Conservation (phyloP, 257 asterid species). For the Penstemon eatonii region DNA sequence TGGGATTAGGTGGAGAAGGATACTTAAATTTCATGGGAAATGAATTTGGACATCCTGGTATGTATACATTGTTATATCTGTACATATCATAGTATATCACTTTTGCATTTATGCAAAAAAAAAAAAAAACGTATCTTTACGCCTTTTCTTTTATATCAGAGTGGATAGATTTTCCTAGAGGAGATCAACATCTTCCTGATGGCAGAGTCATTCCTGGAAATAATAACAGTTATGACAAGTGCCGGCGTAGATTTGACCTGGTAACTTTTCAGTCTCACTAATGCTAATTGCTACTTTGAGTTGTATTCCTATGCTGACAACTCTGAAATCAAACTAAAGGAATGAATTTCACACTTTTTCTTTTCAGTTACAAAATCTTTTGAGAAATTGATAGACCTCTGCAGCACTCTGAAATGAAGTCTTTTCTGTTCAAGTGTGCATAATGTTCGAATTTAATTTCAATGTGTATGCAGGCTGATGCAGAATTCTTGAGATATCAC, state of each 20-base stretch:
- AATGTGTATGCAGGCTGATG: slow-evolving; percentile 76
- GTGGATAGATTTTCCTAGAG: slow-evolving; percentile 99
- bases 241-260: slow-evolving; percentile 97
- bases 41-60: slow-evolving; percentile 99
- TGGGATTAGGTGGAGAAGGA: slow-evolving; percentile 99
- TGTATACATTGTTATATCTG: slow-evolving; percentile 20
- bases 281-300: slow-evolving; percentile 4
- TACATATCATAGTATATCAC: slow-evolving; percentile 13
- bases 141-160: slow-evolving; percentile 46
- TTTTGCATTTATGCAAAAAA: background rate
- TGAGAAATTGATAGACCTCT: background rate
- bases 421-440: background rate
- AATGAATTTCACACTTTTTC: slow-evolving; percentile 4
- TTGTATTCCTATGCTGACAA: slow-evolving; percentile 1
- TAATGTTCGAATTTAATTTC: slow-evolving; percentile 24
- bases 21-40: slow-evolving; percentile 99
- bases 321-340: background rate
- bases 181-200: slow-evolving; percentile 72
- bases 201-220: slow-evolving; percentile 77
- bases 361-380: background rate
- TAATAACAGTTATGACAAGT: slow-evolving; percentile 78
- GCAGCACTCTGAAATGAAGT: background rate
- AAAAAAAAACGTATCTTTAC: background rate
- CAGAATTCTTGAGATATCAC: slow-evolving; percentile 64
- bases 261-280: slow-evolving; percentile 38